Conservation (phyloP, 352 stramenopile genomes). For the Phytophthora macrochlamydospora region DNA sequence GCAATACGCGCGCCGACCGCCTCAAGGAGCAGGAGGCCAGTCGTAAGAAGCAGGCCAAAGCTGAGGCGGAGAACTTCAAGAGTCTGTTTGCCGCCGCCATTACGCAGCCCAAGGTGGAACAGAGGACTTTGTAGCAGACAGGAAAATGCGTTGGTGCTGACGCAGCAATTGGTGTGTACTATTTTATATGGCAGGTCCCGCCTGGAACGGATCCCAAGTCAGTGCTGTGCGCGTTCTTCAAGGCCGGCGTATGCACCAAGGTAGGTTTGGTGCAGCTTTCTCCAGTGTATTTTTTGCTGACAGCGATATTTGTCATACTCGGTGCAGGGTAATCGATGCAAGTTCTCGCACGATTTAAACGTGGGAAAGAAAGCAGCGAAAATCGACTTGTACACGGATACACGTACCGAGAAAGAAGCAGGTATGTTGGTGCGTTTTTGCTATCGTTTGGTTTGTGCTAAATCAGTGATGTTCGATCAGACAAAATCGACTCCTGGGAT, state of each 20-base stretch:
- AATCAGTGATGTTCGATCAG: constrained; percentile 23
- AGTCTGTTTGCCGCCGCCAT: constrained; percentile 87
- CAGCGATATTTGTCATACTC: not conserved
- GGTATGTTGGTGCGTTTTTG: constrained; percentile 11
- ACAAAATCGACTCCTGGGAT: constrained; percentile 89
- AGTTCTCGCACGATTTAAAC: constrained; percentile 91
- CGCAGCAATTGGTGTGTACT: constrained; percentile 1
- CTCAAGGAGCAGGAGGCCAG: constrained; percentile 77
- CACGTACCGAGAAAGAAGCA: constrained; percentile 70
- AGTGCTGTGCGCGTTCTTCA: constrained; percentile 90
- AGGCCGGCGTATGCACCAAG: constrained; percentile 88
- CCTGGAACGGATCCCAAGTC: constrained; percentile 90
- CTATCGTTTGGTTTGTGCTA: not conserved
- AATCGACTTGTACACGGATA: constrained; percentile 90
- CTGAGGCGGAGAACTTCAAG: constrained; percentile 85
- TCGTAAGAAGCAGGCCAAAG: constrained; percentile 85
- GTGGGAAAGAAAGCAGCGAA: constrained; percentile 88
- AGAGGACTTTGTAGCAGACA: not conserved
- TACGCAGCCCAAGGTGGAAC: constrained; percentile 78
- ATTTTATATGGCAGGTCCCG: constrained; percentile 58
- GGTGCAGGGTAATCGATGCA: constrained; percentile 78
- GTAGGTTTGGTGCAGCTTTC: constrained; percentile 17
- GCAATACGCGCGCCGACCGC: constrained; percentile 75
- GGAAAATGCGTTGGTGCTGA: constrained; percentile 1
- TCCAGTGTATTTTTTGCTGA: not conserved